Percentiles rank a stretch among this genome's conserved stretches.
Conservation (phyloP, 345 rosid genomes). For the Geranium rotundifolium region DNA sequence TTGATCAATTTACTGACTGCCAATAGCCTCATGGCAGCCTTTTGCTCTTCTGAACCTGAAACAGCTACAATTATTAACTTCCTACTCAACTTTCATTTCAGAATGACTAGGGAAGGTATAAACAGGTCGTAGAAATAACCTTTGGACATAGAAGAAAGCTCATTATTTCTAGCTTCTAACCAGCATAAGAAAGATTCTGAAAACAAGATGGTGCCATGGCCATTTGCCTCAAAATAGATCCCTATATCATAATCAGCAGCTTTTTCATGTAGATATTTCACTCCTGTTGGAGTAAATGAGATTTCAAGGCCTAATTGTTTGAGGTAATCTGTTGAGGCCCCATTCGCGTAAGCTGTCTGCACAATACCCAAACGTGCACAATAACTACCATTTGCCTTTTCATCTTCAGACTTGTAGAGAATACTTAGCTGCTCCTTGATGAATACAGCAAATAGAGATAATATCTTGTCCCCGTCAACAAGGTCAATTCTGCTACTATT, state of each 20-base stretch:
- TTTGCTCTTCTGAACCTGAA: constrained; percentile 62
- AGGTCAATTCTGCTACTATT: constrained; percentile 40
- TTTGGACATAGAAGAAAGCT: constrained; percentile 32
- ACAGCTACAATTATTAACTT: constrained; percentile 1
- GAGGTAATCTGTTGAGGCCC: constrained; percentile 76
- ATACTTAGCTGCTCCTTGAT: constrained; percentile 57
- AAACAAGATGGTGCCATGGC: constrained; percentile 90
- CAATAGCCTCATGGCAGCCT: constrained; percentile 62
- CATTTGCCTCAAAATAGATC: constrained; percentile 94
- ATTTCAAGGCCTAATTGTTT: constrained; percentile 60
- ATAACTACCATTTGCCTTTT: constrained; percentile 12
- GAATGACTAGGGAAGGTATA: neutral
- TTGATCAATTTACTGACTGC: constrained; percentile 76
- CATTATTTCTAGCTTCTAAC: constrained; percentile 40
- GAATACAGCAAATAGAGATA: constrained; percentile 76
- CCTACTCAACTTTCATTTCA: too few relatives aligned
- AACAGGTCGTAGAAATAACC: constrained; percentile 18
- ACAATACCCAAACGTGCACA: constrained; percentile 57
- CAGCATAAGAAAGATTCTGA: constrained; percentile 43
- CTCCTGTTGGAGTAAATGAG: constrained; percentile 73
- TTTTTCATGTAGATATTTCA: constrained; percentile 71
- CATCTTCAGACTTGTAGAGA: constrained; percentile 24
- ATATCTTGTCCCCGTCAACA: constrained; percentile 89
- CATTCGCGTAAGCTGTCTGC: constrained; percentile 96
- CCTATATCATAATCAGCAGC: constrained; percentile 81